A percentile compares a stretch with the other conserved stretches of the same genome.
phyloP scores from a whole-genome alignment of 305 asterid genomes.

The Euphrasia arctica region DNA sequence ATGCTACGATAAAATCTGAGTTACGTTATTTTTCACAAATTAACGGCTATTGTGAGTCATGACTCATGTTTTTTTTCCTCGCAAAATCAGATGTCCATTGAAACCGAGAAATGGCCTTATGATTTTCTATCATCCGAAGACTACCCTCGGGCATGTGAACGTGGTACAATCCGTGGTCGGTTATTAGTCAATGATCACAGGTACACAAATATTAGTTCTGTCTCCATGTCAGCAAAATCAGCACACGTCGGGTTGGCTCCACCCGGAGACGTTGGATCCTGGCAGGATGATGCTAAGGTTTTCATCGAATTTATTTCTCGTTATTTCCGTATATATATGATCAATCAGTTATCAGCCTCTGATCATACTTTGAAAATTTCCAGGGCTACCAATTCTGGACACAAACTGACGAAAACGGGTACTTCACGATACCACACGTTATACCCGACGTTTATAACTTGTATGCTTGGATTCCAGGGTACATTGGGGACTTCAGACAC shows the following conservation, averaged over 20 bases:
- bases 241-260: conserved; percentile 58
- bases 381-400: conserved; percentile 90
- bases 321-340: too few species aligned
- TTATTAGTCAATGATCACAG: conserved; percentile 45
- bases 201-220: conserved; percentile 20
- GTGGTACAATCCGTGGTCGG: conserved; percentile 46
- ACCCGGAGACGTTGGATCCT: conserved; percentile 57
- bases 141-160: conserved; percentile 32
- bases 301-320: neutral
- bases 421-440: conserved; percentile 41
- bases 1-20: neutral
- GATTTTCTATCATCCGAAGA: conserved; percentile 47
- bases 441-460: conserved; percentile 47
- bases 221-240: conserved; percentile 34
- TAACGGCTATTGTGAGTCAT: neutral
- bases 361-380: neutral
- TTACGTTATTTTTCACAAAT: too few species aligned
- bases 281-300: conserved; percentile 61
- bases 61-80: neutral
- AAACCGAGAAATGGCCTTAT: conserved; percentile 58
- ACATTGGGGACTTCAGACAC: conserved; percentile 62
- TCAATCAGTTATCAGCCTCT: neutral
- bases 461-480: conserved; percentile 70
- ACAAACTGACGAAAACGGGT: conserved; percentile 39
- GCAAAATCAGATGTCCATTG: conserved; percentile 38